A percentile compares a stretch with the other conserved stretches of the same genome.
These are phyloP conservation scores for Pseudoscleropodium purum DNA, from an alignment of 225 moss, liverwort and hornwort species.

Conservation along the genomic window DNA sequence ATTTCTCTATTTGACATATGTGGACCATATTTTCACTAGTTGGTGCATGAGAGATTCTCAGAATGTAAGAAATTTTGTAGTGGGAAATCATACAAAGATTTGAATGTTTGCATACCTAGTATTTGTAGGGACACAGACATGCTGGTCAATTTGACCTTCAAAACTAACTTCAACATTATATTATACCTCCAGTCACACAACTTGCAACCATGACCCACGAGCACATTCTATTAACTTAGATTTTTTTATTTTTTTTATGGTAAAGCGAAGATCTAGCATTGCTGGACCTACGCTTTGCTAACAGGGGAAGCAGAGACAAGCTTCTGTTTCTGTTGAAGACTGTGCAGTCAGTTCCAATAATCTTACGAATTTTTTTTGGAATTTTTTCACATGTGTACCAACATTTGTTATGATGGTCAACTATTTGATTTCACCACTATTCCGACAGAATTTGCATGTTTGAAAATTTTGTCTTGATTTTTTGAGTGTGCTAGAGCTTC, in stretches of 20 bases:
- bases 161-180: background rate
- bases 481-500: background rate
- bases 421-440: background rate
- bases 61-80: no score
- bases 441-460: background rate
- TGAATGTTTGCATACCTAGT: background rate
- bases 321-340: background rate
- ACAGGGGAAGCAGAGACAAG: background rate
- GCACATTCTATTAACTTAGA: background rate
- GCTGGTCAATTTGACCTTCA: background rate
- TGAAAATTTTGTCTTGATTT: background rate
- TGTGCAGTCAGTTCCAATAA: background rate
- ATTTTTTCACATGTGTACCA: no score
- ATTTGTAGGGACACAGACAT: background rate
- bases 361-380: background rate
- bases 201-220: background rate
- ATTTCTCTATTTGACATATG: background rate
- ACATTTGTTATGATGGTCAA: background rate
- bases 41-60: background rate
- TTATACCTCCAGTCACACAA: background rate
- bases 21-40: background rate
- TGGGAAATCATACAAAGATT: background rate
- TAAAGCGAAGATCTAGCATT: background rate
- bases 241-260: background rate
- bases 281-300: background rate